These are phyloP conservation scores for Biscogniauxia mediterranea DNA, from an alignment of 2,329 filamentous ascomycete genomes.

Conservation along the genomic window DNA sequence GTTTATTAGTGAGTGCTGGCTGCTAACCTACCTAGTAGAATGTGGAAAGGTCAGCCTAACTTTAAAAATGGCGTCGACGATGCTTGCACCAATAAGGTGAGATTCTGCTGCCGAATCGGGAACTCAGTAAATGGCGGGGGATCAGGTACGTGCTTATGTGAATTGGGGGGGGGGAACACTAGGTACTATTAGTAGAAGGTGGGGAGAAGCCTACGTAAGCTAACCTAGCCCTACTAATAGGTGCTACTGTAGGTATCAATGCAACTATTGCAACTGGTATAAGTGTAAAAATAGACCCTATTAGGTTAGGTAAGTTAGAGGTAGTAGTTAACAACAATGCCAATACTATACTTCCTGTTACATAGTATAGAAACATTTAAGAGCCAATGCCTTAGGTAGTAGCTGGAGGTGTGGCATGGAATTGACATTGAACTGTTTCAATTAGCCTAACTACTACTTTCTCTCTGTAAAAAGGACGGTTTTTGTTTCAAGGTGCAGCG, in stretches of 20 bases:
- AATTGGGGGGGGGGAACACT: too few relatives aligned
- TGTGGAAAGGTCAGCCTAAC: neutral
- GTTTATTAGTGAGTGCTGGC: neutral
- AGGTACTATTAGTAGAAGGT: neutral
- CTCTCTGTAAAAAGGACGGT: neutral
- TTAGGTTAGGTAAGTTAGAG: too few relatives aligned
- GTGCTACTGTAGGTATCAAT: neutral
- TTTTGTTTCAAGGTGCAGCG: neutral
- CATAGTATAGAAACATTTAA: too few relatives aligned
- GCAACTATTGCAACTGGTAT: neutral
- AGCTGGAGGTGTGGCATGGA: too few relatives aligned
- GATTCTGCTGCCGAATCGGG: neutral
- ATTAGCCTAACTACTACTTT: too few relatives aligned
- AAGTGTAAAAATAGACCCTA: neutral
- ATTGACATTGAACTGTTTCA: too few relatives aligned
- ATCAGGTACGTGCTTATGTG: too few relatives aligned
- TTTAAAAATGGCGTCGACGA: neutral
- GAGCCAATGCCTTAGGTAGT: too few relatives aligned
- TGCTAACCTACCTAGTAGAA: neutral
- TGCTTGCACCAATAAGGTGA: neutral
- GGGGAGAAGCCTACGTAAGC: neutral
- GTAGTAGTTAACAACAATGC: too few relatives aligned
- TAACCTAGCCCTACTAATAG: neutral
- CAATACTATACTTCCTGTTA: too few relatives aligned
- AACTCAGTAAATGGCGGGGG: neutral